These are phyloP conservation scores for Epichloe hybrida DNA, from an alignment of 2,329 filamentous ascomycete genomes.

Conservation along the genomic window DNA sequence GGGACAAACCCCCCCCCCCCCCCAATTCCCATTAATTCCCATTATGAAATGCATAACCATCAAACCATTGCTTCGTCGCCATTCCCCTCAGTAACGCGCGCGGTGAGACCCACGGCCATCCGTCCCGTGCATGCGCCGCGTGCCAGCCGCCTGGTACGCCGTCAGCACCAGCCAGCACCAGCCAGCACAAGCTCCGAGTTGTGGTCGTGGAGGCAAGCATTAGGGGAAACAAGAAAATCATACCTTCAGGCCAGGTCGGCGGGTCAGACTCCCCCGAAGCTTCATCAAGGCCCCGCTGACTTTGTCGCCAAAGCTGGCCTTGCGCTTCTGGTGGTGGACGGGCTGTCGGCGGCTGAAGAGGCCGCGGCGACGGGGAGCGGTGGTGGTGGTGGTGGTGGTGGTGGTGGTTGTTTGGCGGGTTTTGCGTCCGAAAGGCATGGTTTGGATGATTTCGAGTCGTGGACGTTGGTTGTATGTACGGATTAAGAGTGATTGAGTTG, in stretches of 20 bases:
- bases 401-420: constrained; percentile 14
- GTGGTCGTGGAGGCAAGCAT: no score
- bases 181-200: background rate
- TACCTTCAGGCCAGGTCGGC: constrained; percentile 59
- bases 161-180: no score
- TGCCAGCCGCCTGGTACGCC: constrained; percentile 50
- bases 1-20: no score
- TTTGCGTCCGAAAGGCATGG: constrained; percentile 13
- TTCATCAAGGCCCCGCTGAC: constrained; percentile 63
- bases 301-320: constrained; percentile 60
- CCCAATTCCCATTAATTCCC: no score
- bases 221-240: background rate
- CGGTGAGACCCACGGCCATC: constrained; percentile 48
- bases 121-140: constrained; percentile 60
- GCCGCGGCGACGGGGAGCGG: constrained; percentile 25
- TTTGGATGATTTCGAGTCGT: no score
- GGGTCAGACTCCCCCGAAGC: constrained; percentile 55
- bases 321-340: constrained; percentile 51
- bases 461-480: no score
- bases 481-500: no score
- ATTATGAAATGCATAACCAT: background rate
- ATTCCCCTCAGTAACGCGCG: constrained; percentile 5
- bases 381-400: constrained; percentile 21
- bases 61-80: background rate
- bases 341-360: constrained; percentile 28